A percentile compares a stretch with the other conserved stretches of the same genome.
Evolutionary conservation across 495 filamentous ascomycete genomes (phyloP).

Genomic region (Podospora didyma): DNA sequence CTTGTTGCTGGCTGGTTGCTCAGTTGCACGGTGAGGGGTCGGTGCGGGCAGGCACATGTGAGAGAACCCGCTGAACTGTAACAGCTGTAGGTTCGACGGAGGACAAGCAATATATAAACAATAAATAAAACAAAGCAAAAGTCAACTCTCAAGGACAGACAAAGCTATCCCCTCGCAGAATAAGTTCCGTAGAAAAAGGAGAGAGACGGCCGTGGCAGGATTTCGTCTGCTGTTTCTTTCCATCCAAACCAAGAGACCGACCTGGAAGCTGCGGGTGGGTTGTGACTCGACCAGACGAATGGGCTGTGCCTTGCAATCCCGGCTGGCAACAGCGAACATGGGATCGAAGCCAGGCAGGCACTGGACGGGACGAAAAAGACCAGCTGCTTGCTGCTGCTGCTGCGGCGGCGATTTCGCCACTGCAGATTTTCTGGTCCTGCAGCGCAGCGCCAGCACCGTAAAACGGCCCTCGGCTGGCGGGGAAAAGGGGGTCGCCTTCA

Average conservation of each 20-base stretch:
- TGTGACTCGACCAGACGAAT: conserved; percentile 1
- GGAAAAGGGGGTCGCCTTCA: not conserved
- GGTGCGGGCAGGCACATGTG: not conserved
- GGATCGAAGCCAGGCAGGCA: not conserved
- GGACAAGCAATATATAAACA: conserved; percentile 1
- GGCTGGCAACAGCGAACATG: conserved; percentile 26
- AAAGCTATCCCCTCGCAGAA: not conserved
- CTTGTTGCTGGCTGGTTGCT: not conserved
- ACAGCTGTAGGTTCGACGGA: not conserved
- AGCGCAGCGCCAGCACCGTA: not conserved
- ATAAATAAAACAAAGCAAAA: conserved; percentile 2
- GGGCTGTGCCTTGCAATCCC: conserved; percentile 15
- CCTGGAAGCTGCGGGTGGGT: conserved; percentile 7
- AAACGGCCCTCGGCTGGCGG: conserved; percentile 7
- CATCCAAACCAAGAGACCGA: not conserved
- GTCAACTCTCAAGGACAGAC: not conserved
- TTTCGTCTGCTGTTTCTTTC: not conserved
- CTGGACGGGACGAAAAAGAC: not conserved
- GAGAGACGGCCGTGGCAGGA: not conserved
- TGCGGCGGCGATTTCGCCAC: too few species aligned
- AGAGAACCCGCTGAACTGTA: not conserved
- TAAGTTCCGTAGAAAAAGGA: not conserved
- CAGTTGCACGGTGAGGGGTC: conserved; percentile 15
- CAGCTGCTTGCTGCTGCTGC: not conserved
- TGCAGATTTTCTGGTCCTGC: not conserved